phyloP scores from a whole-genome alignment of 2,329 filamentous ascomycete species.

The Fusarium siculi region DNA sequence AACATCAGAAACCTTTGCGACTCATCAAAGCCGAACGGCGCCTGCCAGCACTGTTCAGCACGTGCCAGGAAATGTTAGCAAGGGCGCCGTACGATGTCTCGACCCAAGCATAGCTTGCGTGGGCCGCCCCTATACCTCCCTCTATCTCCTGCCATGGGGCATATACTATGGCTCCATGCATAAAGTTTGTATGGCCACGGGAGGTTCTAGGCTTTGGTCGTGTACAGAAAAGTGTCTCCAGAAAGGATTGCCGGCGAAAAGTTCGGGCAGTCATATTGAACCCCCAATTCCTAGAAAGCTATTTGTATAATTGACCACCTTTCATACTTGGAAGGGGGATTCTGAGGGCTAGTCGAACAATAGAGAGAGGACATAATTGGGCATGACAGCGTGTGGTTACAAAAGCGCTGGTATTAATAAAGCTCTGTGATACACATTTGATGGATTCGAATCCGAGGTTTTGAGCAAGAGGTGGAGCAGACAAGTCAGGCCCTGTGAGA shows the following conservation, averaged over 20 bases:
- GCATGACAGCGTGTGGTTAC: neutral
- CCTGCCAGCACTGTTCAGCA: neutral
- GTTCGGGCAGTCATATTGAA: neutral
- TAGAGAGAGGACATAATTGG: neutral
- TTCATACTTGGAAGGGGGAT: neutral
- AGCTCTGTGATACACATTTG: neutral
- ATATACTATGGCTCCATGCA: neutral
- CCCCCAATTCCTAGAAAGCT: too few relatives aligned
- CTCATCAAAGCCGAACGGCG: neutral
- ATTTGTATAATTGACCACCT: neutral
- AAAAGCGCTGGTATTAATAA: neutral
- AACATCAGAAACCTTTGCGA: neutral
- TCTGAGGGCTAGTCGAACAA: neutral
- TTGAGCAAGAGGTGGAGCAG: neutral
- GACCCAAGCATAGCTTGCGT: neutral
- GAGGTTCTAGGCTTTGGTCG: neutral
- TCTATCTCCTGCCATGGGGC: neutral
- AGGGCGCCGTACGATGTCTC: neutral
- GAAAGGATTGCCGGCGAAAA: neutral
- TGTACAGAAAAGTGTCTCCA: too few relatives aligned
- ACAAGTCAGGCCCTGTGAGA: neutral
- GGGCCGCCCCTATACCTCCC: neutral
- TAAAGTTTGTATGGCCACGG: too few relatives aligned
- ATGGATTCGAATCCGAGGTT: neutral
- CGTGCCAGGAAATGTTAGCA: neutral